Conservation (phyloP, 2,329 filamentous ascomycete species). For the Xylariaceae sp. region DNA sequence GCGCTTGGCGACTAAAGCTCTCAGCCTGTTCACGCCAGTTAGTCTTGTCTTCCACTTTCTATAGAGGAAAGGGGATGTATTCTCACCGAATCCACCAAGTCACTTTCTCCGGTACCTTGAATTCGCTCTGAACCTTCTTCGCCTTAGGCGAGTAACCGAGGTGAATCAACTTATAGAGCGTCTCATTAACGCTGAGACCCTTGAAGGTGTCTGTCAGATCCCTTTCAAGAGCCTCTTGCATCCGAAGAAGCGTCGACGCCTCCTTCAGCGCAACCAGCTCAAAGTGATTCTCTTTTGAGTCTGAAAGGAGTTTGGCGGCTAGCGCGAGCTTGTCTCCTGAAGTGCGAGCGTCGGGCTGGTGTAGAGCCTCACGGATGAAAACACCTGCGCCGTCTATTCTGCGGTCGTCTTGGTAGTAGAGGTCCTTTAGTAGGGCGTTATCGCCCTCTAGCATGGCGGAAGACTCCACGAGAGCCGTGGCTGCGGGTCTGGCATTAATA, state of each 20-base stretch:
- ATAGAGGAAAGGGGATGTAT: neutral
- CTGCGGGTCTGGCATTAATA: slow-evolving; percentile 78
- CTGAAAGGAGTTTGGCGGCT: slow-evolving; percentile 73
- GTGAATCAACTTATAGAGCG: slow-evolving; percentile 80
- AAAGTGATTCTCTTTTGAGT: slow-evolving; percentile 72
- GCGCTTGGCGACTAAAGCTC: slow-evolving; percentile 81
- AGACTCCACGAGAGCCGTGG: slow-evolving; percentile 83
- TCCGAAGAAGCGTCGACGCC: slow-evolving; percentile 69
- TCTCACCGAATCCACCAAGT: slow-evolving; percentile 73
- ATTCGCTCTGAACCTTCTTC: slow-evolving; percentile 83
- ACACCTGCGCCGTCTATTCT: slow-evolving; percentile 83
- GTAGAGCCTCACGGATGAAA: slow-evolving; percentile 76
- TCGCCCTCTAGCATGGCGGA: slow-evolving; percentile 65
- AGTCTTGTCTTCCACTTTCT: no score
- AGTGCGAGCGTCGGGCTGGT: slow-evolving; percentile 62
- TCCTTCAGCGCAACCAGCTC: slow-evolving; percentile 75
- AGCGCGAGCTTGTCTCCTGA: slow-evolving; percentile 83
- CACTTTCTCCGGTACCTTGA: slow-evolving; percentile 86
- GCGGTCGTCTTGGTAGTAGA: slow-evolving; percentile 96
- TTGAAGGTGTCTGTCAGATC: slow-evolving; percentile 74
- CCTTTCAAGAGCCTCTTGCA: slow-evolving; percentile 81
- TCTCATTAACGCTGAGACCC: slow-evolving; percentile 84
- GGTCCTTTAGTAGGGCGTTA: slow-evolving; percentile 80
- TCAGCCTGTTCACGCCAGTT: slow-evolving; percentile 50
- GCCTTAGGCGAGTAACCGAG: slow-evolving; percentile 79